phyloP scores from a whole-genome alignment of 2,329 filamentous ascomycete species.

The Cytospora piceae region DNA sequence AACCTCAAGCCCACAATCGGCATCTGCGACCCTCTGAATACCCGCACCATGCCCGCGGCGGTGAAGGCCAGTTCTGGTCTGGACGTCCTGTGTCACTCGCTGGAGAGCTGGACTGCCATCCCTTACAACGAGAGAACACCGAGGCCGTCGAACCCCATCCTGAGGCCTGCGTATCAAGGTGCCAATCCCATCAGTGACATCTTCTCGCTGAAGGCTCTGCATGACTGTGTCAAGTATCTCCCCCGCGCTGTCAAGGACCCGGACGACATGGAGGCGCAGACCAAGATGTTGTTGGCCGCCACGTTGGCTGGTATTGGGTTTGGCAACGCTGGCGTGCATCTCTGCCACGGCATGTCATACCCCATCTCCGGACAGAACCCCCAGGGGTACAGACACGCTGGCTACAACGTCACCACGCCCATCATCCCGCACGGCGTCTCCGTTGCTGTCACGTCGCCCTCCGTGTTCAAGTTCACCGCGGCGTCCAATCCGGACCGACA shows the following conservation, averaged over 20 bases:
- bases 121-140: constrained; percentile 87
- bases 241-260: constrained; percentile 85
- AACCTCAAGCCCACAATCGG: constrained; percentile 95
- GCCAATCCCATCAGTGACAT: constrained; percentile 98
- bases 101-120: constrained; percentile 98
- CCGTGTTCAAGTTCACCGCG: constrained; percentile 91
- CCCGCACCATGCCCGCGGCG: constrained; percentile 90
- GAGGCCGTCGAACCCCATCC: constrained; percentile 84
- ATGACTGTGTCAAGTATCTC: constrained; percentile 86
- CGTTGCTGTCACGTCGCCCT: constrained; percentile 89
- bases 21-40: constrained; percentile 86
- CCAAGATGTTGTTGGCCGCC: constrained; percentile 91
- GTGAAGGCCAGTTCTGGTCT: constrained; percentile 91
- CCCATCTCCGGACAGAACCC: constrained; percentile 96
- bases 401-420: constrained; percentile 76
- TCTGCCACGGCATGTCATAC: constrained; percentile 84
- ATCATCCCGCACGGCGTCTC: constrained; percentile 97
- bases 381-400: constrained; percentile 76
- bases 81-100: constrained; percentile 91
- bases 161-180: constrained; percentile 92
- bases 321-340: constrained; percentile 94
- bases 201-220: constrained; percentile 86
- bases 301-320: constrained; percentile 96
- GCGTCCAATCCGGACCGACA: constrained; percentile 92
- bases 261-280: constrained; percentile 90